These are phyloP conservation scores for Pulveroboletus ravenelii DNA, from an alignment of 768 basidiomycete genomes.

Conservation along the genomic window DNA sequence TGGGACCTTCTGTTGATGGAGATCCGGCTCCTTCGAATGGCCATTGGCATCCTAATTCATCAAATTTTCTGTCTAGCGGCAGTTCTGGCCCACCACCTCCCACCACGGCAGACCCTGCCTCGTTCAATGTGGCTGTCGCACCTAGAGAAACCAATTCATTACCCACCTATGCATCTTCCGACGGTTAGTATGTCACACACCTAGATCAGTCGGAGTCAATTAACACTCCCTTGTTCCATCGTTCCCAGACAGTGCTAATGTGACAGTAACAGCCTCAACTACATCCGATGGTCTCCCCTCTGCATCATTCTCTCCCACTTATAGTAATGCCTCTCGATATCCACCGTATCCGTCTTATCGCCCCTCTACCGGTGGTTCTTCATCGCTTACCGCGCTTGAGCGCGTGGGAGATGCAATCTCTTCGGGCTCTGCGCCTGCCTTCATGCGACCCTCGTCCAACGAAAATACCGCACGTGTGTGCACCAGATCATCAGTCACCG, in stretches of 20 bases:
- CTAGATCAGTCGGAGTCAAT: conserved; percentile 4
- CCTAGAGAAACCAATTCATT: conserved; percentile 13
- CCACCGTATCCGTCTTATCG: conserved; percentile 24
- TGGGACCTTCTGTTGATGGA: conserved; percentile 17
- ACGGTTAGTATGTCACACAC: conserved; percentile 18
- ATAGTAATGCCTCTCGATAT: conserved; percentile 21
- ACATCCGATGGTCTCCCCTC: conserved; percentile 16
- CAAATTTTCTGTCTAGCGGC: conserved; percentile 18
- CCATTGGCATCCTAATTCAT: conserved; percentile 16
- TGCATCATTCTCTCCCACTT: conserved; percentile 15
- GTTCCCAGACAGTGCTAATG: conserved; percentile 9
- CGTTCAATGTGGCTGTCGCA: conserved; percentile 9
- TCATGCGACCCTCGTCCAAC: conserved; percentile 17
- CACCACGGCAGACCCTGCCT: conserved; percentile 3
- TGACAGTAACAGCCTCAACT: conserved; percentile 7
- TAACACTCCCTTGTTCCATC: conserved; percentile 9
- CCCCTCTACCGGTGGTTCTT: conserved; percentile 7
- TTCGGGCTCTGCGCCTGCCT: conserved; percentile 8
- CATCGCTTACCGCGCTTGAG: conserved; percentile 15
- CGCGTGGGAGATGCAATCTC: conserved; percentile 10
- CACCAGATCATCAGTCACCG: conserved; percentile 9
- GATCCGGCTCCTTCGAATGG: conserved; percentile 13
- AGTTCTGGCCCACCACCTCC: conserved; percentile 2
- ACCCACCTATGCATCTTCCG: conserved; percentile 15
- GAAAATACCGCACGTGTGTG: conserved; percentile 8